Conservation (phyloP, 2,329 filamentous ascomycete species). For the Trichoderma semiorbis region DNA sequence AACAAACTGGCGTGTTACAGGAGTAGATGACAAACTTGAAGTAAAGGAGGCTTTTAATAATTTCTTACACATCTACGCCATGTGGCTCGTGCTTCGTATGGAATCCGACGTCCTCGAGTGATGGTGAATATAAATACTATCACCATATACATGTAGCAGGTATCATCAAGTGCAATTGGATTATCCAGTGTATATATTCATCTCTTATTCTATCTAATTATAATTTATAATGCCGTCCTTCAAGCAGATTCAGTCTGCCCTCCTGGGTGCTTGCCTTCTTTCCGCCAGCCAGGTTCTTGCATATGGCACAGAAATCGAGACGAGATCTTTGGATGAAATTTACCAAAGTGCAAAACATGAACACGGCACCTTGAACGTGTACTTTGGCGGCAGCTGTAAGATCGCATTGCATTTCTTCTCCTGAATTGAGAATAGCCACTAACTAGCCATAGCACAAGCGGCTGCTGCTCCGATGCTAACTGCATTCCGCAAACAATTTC, state of each 20-base stretch:
- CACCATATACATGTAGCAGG: not conserved
- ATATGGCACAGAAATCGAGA: not conserved
- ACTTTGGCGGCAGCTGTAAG: slow-evolving; percentile 6
- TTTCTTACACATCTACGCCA: not conserved
- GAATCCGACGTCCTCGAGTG: not conserved
- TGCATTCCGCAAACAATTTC: not conserved
- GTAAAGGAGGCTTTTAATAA: not conserved
- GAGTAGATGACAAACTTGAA: not conserved
- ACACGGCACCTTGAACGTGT: not conserved
- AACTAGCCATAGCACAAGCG: not conserved
- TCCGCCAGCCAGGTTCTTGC: not conserved
- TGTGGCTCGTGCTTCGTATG: not conserved
- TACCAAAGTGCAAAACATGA: not conserved
- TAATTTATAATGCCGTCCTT: not conserved
- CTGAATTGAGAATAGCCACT: not conserved
- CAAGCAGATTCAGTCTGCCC: not conserved
- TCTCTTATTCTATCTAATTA: not conserved
- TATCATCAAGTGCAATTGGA: not conserved
- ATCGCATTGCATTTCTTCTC: too few species aligned
- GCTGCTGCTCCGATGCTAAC: not conserved
- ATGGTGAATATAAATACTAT: not conserved
- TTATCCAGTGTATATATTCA: not conserved
- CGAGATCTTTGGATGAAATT: not conserved
- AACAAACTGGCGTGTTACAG: not conserved
- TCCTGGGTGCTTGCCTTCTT: not conserved